phyloP scores from a whole-genome alignment of 306 rosid genomes.

The Purshia tridentata region DNA sequence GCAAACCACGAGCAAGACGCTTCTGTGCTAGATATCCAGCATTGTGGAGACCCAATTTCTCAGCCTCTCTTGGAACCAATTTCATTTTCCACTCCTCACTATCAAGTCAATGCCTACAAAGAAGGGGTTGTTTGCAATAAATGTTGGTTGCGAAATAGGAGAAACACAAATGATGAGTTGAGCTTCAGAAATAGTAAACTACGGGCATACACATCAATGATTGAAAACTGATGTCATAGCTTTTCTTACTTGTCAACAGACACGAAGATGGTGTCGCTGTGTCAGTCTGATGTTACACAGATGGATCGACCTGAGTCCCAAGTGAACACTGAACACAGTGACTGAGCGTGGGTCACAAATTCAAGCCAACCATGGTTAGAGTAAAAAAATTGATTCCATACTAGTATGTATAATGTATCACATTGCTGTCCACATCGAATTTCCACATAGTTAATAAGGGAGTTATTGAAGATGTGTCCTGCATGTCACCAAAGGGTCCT shows the following conservation, averaged over 20 bases:
- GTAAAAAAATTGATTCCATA: too few relatives aligned
- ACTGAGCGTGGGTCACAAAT: neutral
- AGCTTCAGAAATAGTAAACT: too few relatives aligned
- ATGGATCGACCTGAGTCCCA: neutral
- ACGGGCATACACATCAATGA: too few relatives aligned
- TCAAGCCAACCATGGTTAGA: too few relatives aligned
- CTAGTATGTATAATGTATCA: too few relatives aligned
- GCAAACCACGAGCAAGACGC: conserved; percentile 94
- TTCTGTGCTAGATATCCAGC: conserved; percentile 93
- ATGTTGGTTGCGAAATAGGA: neutral
- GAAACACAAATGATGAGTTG: neutral
- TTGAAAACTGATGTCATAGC: too few relatives aligned
- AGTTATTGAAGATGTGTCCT: too few relatives aligned
- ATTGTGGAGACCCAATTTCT: conserved; percentile 61
- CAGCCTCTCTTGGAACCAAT: conserved; percentile 70
- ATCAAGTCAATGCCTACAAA: conserved; percentile 2
- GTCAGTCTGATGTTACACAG: neutral
- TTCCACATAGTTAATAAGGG: too few relatives aligned
- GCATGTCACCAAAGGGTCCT: too few relatives aligned
- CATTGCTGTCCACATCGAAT: too few relatives aligned
- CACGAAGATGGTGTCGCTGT: neutral
- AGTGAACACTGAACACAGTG: neutral
- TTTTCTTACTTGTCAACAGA: neutral
- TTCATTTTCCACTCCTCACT: conserved; percentile 46
- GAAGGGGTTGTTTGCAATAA: neutral